phyloP scores from a whole-genome alignment of 169 alveolate species.

The Cryptosporidium xiaoi region DNA sequence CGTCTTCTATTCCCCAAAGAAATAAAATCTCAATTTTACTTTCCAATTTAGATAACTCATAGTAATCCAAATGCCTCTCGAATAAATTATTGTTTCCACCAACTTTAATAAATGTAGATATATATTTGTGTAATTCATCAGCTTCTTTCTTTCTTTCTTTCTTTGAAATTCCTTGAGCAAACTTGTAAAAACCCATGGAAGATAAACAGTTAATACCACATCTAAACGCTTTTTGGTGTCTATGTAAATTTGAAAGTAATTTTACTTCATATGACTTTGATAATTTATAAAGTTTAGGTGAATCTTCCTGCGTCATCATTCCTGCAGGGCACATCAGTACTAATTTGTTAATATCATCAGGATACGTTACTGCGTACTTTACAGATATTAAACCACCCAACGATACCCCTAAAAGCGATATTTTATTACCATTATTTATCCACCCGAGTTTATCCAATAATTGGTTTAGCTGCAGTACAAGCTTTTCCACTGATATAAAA shows the following conservation, averaged over 20 bases:
- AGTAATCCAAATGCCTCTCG: conserved; percentile 16
- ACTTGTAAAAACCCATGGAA: not conserved
- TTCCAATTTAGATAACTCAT: conserved; percentile 6
- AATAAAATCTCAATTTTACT: not conserved
- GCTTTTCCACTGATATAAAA: conserved; percentile 9
- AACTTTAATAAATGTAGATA: conserved; percentile 12
- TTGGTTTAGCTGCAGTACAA: conserved; percentile 6
- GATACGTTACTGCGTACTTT: conserved; percentile 32
- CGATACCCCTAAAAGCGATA: conserved; percentile 30
- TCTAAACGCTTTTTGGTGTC: conserved; percentile 1
- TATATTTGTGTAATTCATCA: not conserved
- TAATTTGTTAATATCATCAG: conserved; percentile 8
- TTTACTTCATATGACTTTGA: not conserved
- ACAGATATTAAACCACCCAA: conserved; percentile 47
- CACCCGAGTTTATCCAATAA: conserved; percentile 13
- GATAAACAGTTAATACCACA: not conserved
- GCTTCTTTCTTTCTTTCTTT: not conserved
- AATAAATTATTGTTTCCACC: conserved; percentile 31
- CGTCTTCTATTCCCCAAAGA: conserved; percentile 43
- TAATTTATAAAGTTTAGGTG: conserved; percentile 10
- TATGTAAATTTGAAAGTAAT: conserved; percentile 5
- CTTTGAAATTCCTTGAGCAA: not conserved
- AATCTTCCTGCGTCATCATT: conserved; percentile 12
- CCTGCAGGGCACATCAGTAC: conserved; percentile 61
- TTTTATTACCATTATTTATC: not conserved